These are phyloP conservation scores for Aphanomyces invadans DNA, from an alignment of 352 stramenopile genomes.

Conservation along the genomic window DNA sequence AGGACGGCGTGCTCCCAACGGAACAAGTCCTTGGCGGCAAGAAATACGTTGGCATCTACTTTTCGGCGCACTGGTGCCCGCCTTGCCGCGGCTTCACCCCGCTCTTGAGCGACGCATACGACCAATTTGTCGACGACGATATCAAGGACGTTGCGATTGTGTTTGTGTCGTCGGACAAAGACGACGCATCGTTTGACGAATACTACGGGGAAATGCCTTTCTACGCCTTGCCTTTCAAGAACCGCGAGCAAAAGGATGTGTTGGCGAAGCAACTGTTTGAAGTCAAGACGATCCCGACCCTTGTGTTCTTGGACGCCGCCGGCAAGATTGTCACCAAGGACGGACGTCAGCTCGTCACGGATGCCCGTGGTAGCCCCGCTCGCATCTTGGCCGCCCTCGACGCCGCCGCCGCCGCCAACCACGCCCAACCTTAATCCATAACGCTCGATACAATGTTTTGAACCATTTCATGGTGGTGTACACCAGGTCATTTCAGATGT, in stretches of 20 bases:
- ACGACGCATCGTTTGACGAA: constrained; percentile 67
- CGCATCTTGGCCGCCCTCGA: background rate
- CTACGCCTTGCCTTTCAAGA: constrained; percentile 89
- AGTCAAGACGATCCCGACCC: constrained; percentile 84
- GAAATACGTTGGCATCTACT: constrained; percentile 91
- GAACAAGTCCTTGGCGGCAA: constrained; percentile 60
- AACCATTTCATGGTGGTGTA: no score
- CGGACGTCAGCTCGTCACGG: constrained; percentile 57
- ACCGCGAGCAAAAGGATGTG: constrained; percentile 57
- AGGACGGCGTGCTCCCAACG: constrained; percentile 67
- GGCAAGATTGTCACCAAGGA: constrained; percentile 73
- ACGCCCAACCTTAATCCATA: background rate
- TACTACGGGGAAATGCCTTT: constrained; percentile 92
- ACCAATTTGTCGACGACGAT: constrained; percentile 74
- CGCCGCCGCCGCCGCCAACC: background rate
- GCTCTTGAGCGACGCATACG: constrained; percentile 85
- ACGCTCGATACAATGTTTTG: background rate
- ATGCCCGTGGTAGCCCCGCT: constrained; percentile 39
- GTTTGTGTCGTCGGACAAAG: constrained; percentile 84
- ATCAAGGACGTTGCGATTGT: constrained; percentile 87
- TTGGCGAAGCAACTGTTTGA: constrained; percentile 71
- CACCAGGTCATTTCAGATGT: no score
- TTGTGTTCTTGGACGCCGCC: constrained; percentile 85
- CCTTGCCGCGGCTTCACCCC: constrained; percentile 93
- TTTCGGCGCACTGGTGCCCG: constrained; percentile 93